Percentiles rank a stretch among this genome's conserved stretches.
These are phyloP conservation scores for Zygosaccharomyces kombuchaensis DNA, from an alignment of 805 yeast genomes.

Conservation along the genomic window DNA sequence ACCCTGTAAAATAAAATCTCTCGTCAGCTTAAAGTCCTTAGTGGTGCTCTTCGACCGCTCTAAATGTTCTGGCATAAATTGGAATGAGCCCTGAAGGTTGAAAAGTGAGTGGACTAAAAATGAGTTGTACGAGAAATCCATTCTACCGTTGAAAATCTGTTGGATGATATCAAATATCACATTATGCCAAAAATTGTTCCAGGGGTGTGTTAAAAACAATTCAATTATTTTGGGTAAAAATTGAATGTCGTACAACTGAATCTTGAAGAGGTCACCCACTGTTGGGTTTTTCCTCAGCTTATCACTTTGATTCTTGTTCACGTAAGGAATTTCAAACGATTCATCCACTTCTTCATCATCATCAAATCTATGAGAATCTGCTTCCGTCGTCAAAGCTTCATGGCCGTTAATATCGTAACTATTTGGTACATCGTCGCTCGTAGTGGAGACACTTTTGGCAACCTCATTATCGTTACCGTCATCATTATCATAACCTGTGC, in stretches of 20 bases:
- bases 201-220: constrained; percentile 80
- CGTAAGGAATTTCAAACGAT: constrained; percentile 34
- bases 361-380: constrained; percentile 1
- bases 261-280: constrained; percentile 84
- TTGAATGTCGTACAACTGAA: constrained; percentile 69
- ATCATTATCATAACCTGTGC: constrained; percentile 10
- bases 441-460: constrained; percentile 3
- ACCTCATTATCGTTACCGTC: constrained; percentile 6
- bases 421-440: constrained; percentile 1
- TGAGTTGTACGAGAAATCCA: constrained; percentile 81
- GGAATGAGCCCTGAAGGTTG: constrained; percentile 18
- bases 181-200: constrained; percentile 96
- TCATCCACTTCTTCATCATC: constrained; percentile 34
- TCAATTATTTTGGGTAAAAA: constrained; percentile 63
- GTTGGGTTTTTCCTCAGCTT: constrained; percentile 56
- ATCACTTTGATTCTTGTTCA: constrained; percentile 37
- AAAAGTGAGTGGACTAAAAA: constrained; percentile 48
- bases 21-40: constrained; percentile 59
- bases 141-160: constrained; percentile 84
- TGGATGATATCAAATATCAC: constrained; percentile 96
- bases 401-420: constrained; percentile 34
- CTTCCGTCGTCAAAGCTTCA: constrained; percentile 33
- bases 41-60: constrained; percentile 22
- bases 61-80: constrained; percentile 13
- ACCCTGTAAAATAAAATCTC: constrained; percentile 56